Evolutionary conservation across 139 green algal species (phyloP), one percentile per base, ranked within the genome.

Genomic region (Closterium sp.): DNA sequence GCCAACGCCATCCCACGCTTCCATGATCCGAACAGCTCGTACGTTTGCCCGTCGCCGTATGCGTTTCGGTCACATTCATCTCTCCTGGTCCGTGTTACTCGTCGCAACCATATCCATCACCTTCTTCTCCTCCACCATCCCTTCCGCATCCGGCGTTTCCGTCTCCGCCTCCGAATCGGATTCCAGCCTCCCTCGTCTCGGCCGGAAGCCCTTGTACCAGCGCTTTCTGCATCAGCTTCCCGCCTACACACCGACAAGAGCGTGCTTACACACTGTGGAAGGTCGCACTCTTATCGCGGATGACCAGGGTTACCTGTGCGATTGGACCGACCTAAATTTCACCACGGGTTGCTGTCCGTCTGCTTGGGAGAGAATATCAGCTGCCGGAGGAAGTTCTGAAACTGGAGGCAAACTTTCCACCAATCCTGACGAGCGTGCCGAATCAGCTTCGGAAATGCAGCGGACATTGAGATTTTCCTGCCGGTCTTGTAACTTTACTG

Each of bases 291-390:
- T 83, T 84, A 43, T 92, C n/a, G 90, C 90, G 31, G 90, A 92
- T 32, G 86, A 90, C 66, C 90, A 34, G 84, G 90, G 90, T 25
- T 92, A 92, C 38, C 85, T 92, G 25, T 92, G 90, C 66, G 19
- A 33, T 33, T 55, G 90, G 25, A 7, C 21, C 9, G 90, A 92
- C n/a, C 28, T 90, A 36, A 31, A 92, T 31, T 28, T 66, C 84
- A 34, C 28, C 28, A 35, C 84, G 8, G 90, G 90, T 25, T 92
- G 90, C 90, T 92, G 90, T 34, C 30, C 30, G 30, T 33, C 84
- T 32, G 55, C 55, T 76, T 3, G 55, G 16, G 55, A 76, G 9
- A 19, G 55, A 76, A 19, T 19, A 76, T 76, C 16, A 76, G 55
- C 23, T 28, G 55, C 0, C 55, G 55, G 55, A 76, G 10, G 55